Evolutionary conservation across 1,284 basidiomycete genomes (phyloP), one percentile per base, ranked within the genome.

Genomic region (Ceratobasidium theobromae): DNA sequence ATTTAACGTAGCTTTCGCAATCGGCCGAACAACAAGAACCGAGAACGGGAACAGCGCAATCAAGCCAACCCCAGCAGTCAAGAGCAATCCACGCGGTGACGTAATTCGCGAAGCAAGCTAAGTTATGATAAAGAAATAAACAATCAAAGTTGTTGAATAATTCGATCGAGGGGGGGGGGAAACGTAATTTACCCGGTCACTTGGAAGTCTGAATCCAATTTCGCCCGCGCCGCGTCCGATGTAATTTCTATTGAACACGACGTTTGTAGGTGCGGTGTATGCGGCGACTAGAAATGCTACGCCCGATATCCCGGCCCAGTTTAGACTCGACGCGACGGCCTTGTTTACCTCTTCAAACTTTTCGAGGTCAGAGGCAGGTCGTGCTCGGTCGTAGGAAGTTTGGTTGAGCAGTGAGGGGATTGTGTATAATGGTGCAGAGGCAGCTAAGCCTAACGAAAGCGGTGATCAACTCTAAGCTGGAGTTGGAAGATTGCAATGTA

Each of bases 311-410:
- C 46, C 58, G 23, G 58, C 58, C 18, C 49, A 48, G 21, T 40
- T 62, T 8, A 62, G 35, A 40, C 58, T 51, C 2, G 45, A 49
- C 21, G 58, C 30, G 14, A 48, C 58, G 2, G 58, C 58, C 48
- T 62, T 62, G 46, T 62, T 62, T 11, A 51, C 58, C 14, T 62
- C 58, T 41, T 62, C 30, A 35, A 62, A 62, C 12, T 62, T 62
- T 40, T 62, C 58, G 33, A 62, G 58, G 35, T 60, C 48, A 2
- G 58, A 49, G 3, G 58, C 58, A 40, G 58, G 58, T 21, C 48
- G 58, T 23, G 58, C 45, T 3, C 35, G 46, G 35, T 62, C 58
- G 32, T 40, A 51, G 4, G 58, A 33, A 11, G 58, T 62, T 11
- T 33, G 58, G 35, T 51, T 51, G 33, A 62, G 46, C 6, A 62